Base-by-base conservation (phyloP, 352 stramenopile species). In the Pythium phragmiticola region DNA sequence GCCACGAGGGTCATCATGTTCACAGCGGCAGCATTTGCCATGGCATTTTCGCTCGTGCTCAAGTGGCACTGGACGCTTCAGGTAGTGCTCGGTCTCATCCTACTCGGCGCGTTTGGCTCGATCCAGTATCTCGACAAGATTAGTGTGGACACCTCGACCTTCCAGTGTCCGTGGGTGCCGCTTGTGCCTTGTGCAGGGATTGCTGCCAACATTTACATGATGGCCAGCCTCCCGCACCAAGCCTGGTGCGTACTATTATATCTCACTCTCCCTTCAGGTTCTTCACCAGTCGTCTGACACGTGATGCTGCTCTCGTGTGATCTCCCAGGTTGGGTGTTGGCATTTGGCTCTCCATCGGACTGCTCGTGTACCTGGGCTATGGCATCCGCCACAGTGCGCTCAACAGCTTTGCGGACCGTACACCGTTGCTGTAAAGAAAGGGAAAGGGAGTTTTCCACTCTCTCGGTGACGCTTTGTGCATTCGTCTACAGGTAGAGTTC, bases 331-430 rank as follows among this genome's bases (percentile, higher is more conserved):
- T 86, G n/a, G 81, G 87, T 13, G 80, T 96, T 26, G 49, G 75
- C 8, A 83, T 90, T 11, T 96, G 87, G 87, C 69, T 92, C 21
- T 63, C 60, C 28, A 37, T 83, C 17, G 87, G 87, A 1, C 57
- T 92, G 14, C 37, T 80, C 7, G 59, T 94, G 41, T 96, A 96
- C 57, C 47, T 94, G 55, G 74, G 72, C 54, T 96, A 94, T 48
- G 85, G 85, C 57, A 87, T 94, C 19, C 83, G 75, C 57, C 76
- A 95, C 68, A 93, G 82, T 56, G 58, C 74, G n/a, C 66, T 94
- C 36, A 73, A 67, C 30, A 63, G 56, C 43, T 64, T 66, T 17
- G 66, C 66, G 2, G 66, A 73, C 36, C 66, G 66, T 6, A 66
- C 61, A 13, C 66, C 66, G 13, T 51, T 73, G 57, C 46, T 73